Base-by-base conservation (phyloP, 2,329 filamentous ascomycete species). In the Fusarium temperatum region DNA sequence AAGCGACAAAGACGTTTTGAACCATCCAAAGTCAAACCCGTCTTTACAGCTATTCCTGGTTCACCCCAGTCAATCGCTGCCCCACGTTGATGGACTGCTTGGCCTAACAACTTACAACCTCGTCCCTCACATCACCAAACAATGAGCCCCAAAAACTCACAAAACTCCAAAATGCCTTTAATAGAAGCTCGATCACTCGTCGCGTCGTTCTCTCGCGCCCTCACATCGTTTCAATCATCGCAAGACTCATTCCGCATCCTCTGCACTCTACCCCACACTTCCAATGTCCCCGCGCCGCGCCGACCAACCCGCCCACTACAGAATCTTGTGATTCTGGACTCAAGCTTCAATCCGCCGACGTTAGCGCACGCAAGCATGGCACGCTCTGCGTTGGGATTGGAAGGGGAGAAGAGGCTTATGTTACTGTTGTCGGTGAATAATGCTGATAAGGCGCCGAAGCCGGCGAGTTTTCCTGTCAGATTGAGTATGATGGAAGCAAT, bases 401-500 rank as follows among this genome's bases (percentile, higher is more conserved):
- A 60, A 26, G 39, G 38, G 7, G 53, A 42, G 6, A 32, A 66
- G 44, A 59, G 89, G n/a, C 63, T 92, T 10, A 78, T 92, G 48
- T 82, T 92, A 1, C 83, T 93, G 3, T 85, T 93, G 18, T 86
- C 90, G 1, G 88, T 90, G 38, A 87, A 90, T 67, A 93, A 92
- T 76, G 91, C 90, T 7, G 91, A 93, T 77, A 92, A 92, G 81
- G 85, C 87, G 15, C 87, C 91, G 11, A 90, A 89, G 68, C 92
- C 93, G 1, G 93, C 92, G 0, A 83, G 87, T 6, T 94, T 95
- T 74, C 88, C 89, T 47, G 85, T 93, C 61, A 85, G 93, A 10
- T 82, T 96, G 36, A 86, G 87, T 11, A 90, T 96, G 86, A 95
- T 96, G 92, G 87, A 89, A 28, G 82, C 89, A 0, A 91, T 95